phyloP scores from a whole-genome alignment of 345 rosid genomes.

The Physaria fendleri region DNA sequence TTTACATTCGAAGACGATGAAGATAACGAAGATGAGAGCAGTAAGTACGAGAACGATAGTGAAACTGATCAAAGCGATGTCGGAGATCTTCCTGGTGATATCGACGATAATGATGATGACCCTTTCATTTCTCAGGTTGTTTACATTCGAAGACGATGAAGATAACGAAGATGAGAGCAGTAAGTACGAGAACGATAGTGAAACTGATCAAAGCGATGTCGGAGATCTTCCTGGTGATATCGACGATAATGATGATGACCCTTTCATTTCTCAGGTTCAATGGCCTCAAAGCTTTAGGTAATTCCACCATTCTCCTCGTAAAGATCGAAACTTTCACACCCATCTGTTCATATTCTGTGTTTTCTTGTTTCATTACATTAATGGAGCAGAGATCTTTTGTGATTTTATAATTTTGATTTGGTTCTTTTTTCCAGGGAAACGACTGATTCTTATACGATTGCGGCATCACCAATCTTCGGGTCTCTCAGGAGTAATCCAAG shows the following conservation, averaged over 20 bases:
- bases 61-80: conserved; percentile 19
- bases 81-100: conserved; percentile 29
- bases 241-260: conserved; percentile 19
- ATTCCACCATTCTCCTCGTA: neutral
- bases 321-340: neutral
- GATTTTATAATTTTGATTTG: neutral
- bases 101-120: conserved; percentile 19
- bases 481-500: conserved; percentile 34
- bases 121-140: conserved; percentile 39
- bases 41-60: conserved; percentile 27
- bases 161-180: conserved; percentile 36
- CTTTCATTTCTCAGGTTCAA: conserved; percentile 44
- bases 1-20: conserved; percentile 37
- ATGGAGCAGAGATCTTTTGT: neutral
- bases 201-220: conserved; percentile 17
- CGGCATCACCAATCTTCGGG: conserved; percentile 62
- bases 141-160: too few species aligned
- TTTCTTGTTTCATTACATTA: neutral
- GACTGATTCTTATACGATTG: conserved; percentile 66
- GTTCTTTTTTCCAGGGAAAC: conserved; percentile 61
- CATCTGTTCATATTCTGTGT: neutral
- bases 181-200: conserved; percentile 27
- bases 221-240: conserved; percentile 30
- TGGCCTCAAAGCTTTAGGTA: conserved; percentile 88
- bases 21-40: conserved; percentile 35